phyloP scores from a whole-genome alignment of 495 filamentous ascomycete genomes.

The Amorphotheca resinae region DNA sequence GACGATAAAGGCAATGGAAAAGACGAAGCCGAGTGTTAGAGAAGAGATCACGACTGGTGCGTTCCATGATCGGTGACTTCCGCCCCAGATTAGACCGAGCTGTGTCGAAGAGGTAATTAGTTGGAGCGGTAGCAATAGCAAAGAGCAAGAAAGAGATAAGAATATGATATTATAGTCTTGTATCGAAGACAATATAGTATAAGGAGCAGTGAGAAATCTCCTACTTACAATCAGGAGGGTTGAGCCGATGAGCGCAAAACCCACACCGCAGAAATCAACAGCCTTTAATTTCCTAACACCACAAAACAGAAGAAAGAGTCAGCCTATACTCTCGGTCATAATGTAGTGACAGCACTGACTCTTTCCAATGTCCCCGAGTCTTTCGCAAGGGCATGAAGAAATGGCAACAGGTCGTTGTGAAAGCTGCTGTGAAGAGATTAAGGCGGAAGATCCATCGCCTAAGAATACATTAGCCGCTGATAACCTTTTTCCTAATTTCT shows the following conservation, averaged over 20 bases:
- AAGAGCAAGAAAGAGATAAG: too few species aligned
- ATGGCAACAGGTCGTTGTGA: constrained; percentile 31
- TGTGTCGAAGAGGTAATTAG: constrained; percentile 17
- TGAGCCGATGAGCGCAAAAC: constrained; percentile 27
- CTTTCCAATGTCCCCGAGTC: constrained; percentile 36
- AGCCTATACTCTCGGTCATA: not conserved
- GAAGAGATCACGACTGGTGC: constrained; percentile 36
- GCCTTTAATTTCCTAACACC: not conserved
- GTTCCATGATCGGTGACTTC: constrained; percentile 37
- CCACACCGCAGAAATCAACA: constrained; percentile 21
- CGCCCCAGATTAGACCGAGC: constrained; percentile 38
- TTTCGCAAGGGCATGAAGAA: constrained; percentile 41
- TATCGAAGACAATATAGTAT: too few species aligned
- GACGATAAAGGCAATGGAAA: constrained; percentile 32
- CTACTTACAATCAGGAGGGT: constrained; percentile 25
- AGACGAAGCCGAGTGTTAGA: constrained; percentile 31
- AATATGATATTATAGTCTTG: too few species aligned
- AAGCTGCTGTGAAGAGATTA: constrained; percentile 33
- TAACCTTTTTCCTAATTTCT: too few species aligned
- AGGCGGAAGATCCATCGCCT: constrained; percentile 48
- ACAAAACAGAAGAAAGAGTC: not conserved
- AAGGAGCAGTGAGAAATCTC: constrained; percentile 21
- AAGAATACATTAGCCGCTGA: constrained; percentile 19
- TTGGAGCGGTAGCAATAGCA: constrained; percentile 12
- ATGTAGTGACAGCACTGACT: constrained; percentile 23